These are phyloP conservation scores for Melaleuca alternifolia DNA, from an alignment of 345 rosid genomes.

Conservation along the genomic window DNA sequence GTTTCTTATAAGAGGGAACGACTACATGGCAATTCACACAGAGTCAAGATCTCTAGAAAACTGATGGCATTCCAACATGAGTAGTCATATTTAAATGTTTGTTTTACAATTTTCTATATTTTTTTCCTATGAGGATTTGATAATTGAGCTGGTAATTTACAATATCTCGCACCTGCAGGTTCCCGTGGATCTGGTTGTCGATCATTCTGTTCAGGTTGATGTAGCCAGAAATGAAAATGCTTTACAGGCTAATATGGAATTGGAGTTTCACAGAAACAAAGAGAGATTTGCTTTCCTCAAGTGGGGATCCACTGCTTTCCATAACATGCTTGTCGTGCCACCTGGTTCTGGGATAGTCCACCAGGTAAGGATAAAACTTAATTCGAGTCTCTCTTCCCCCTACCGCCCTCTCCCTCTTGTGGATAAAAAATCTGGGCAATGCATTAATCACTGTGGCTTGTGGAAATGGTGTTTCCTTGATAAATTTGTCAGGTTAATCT, in stretches of 20 bases:
- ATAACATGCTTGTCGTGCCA: conserved; percentile 68
- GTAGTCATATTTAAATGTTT: background rate
- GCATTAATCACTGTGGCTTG: background rate
- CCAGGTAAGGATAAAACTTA: conserved; percentile 32
- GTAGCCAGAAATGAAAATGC: conserved; percentile 68
- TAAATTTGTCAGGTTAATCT: conserved; percentile 58
- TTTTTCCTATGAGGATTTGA: background rate
- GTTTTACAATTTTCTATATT: background rate
- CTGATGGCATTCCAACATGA: background rate
- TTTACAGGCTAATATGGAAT: conserved; percentile 52
- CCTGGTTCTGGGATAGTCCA: conserved; percentile 75
- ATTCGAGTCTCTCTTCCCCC: background rate
- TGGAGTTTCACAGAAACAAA: conserved; percentile 59
- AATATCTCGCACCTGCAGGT: conserved; percentile 30
- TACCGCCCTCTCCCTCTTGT: background rate
- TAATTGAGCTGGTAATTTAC: background rate
- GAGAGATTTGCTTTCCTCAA: conserved; percentile 65
- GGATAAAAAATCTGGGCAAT: background rate
- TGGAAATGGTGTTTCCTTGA: background rate
- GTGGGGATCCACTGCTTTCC: conserved; percentile 63
- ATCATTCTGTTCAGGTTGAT: conserved; percentile 92
- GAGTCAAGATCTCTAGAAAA: background rate
- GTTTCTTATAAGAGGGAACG: background rate
- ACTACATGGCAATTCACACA: background rate
- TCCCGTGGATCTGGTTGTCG: conserved; percentile 79